Evolutionary conservation across 306 rosid genomes (phyloP), one percentile per base, ranked within the genome.

Genomic region (Acacia crassicarpa): DNA sequence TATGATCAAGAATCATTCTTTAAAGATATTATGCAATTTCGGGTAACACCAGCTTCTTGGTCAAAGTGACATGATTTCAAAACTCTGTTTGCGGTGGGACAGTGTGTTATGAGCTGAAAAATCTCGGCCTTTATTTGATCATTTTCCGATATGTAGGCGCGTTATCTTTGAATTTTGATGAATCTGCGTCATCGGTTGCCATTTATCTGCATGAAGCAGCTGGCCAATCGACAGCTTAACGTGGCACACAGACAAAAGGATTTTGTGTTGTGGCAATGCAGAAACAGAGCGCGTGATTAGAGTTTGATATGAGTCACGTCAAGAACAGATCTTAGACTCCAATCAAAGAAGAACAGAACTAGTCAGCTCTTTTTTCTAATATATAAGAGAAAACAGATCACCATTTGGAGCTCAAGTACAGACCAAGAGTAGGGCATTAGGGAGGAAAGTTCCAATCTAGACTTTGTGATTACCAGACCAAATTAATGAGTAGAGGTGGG

Each of bases 51-150:
- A 33, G 17, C 44, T 33, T 16, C 12, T 15, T 17, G 45, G 71
- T 15, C 45, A 33, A 66, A 33, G 71, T 0, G 23, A 33, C n/a
- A 14, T 35, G 71, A 66, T 27, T 8, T 33, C 13, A 33, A 33
- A 33, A 66, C 45, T 65, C 43, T 33, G 25, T 40, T 72, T 72
- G 61, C 56, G 78, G 83, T 85, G 81, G 83, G 83, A 41, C 75
- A 73, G 49, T 56, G 80, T n/a, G 71, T 69, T 58, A 63, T 65
- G 45, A 51, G 69, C 75, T 49, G 35, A 35, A 69, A 38, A 74
- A 82, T 59, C 81, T 30, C 51, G 35, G 8, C 16, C 1, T 62
- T 3, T 62, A 4, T 27, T 65, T 65, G n/a, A 4, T 56, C n/a
- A 54, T 20, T 22, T 23, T 10, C 67, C 20, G 7, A 61, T 27